phyloP scores from a whole-genome alignment of 345 rosid species.

The Boechera retrofracta region DNA sequence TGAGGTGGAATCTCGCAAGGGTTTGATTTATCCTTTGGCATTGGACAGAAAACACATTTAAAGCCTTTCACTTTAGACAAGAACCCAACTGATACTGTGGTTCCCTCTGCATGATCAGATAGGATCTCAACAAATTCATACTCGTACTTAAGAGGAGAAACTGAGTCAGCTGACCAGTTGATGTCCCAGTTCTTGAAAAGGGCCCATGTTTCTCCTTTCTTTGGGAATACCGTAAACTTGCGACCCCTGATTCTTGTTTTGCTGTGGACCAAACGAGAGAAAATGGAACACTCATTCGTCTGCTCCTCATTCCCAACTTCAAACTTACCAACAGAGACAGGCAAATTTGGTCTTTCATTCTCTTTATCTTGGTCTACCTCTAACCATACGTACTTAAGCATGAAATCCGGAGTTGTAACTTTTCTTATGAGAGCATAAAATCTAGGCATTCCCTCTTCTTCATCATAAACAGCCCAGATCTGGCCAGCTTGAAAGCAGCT shows the following conservation, averaged over 20 bases:
- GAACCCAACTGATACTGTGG: slow-evolving; percentile 60
- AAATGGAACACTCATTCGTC: slow-evolving; percentile 48
- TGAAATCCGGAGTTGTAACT: slow-evolving; percentile 57
- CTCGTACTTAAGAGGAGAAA: slow-evolving; percentile 50
- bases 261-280: slow-evolving; percentile 63
- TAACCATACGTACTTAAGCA: slow-evolving; percentile 69
- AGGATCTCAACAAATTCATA: slow-evolving; percentile 75
- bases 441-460: slow-evolving; percentile 84
- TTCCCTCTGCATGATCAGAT: slow-evolving; percentile 53
- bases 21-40: slow-evolving; percentile 41
- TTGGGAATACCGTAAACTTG: slow-evolving; percentile 61
- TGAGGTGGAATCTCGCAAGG: slow-evolving; percentile 47
- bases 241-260: slow-evolving; percentile 42
- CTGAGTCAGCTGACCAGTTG: slow-evolving; percentile 55
- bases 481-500: slow-evolving; percentile 60
- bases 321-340: slow-evolving; percentile 73
- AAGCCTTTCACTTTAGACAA: slow-evolving; percentile 77
- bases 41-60: slow-evolving; percentile 57
- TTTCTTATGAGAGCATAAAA: slow-evolving; percentile 71
- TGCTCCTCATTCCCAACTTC: slow-evolving; percentile 44
- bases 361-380: slow-evolving; percentile 56
- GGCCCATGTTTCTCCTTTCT: slow-evolving; percentile 87
- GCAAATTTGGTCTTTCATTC: slow-evolving; percentile 51
- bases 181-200: slow-evolving; percentile 74
- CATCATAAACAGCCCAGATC: slow-evolving; percentile 93